phyloP scores from a whole-genome alignment of 768 basidiomycete genomes.

The Amanita muscaria region DNA sequence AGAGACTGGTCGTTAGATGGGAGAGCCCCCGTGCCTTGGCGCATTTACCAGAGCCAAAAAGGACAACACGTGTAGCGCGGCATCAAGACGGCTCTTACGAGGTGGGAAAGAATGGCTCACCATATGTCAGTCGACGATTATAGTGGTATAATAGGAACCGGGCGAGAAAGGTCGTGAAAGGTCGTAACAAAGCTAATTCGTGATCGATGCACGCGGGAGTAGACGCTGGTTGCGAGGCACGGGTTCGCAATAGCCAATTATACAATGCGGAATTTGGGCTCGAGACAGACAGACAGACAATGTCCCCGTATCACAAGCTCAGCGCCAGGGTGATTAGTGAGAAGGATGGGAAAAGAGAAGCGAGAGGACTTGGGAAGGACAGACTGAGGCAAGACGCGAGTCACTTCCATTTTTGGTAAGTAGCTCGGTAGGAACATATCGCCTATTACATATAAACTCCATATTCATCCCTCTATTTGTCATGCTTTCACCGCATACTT shows the following conservation, averaged over 20 bases:
- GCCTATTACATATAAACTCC: not conserved
- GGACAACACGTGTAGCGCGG: slow-evolving; percentile 1
- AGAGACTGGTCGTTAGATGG: slow-evolving; percentile 1
- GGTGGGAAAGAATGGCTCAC: slow-evolving; percentile 15
- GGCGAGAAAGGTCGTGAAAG: not conserved
- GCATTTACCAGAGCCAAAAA: not conserved
- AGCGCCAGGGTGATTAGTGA: no score
- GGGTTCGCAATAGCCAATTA: no score
- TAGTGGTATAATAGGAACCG: not conserved
- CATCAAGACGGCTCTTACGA: slow-evolving; percentile 11
- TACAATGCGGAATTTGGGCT: no score
- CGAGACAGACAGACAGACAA: no score
- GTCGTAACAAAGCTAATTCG: no score
- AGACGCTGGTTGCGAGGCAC: no score
- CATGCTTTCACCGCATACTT: slow-evolving; percentile 96
- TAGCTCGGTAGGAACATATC: not conserved
- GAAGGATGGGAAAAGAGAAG: no score
- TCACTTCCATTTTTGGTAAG: slow-evolving; percentile 12
- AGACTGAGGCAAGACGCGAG: slow-evolving; percentile 9
- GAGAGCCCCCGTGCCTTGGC: not conserved
- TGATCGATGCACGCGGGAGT: no score
- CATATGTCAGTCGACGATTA: no score
- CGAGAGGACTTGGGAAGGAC: slow-evolving; percentile 8
- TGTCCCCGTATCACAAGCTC: no score
- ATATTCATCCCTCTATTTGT: slow-evolving; percentile 15